These are phyloP conservation scores for Candolleomyces efflorescens DNA, from an alignment of 768 basidiomycete genomes.

Conservation along the genomic window DNA sequence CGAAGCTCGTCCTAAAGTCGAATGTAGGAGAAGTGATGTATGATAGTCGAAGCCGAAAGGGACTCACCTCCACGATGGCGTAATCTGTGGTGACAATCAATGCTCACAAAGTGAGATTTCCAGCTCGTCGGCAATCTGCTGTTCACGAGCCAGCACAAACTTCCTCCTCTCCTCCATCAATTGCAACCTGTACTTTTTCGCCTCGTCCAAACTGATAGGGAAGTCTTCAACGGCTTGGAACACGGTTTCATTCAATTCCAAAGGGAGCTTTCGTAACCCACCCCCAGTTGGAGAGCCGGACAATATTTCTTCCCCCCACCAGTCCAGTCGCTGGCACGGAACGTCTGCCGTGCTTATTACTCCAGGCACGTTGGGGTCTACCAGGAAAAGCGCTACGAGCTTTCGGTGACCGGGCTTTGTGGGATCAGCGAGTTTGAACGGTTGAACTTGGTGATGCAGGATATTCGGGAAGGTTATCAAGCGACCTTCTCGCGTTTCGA, in stretches of 20 bases:
- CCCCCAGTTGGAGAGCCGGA: constrained; percentile 22
- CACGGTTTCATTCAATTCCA: not conserved
- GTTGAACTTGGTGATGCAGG: constrained; percentile 29
- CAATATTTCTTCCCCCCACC: constrained; percentile 9
- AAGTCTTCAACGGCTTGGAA: not conserved
- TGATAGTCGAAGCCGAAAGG: not conserved
- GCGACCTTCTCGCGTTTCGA: constrained; percentile 23
- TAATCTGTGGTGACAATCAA: not conserved
- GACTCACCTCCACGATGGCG: too few species aligned
- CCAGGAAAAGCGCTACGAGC: constrained; percentile 35
- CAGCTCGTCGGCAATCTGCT: not conserved
- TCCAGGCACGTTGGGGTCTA: constrained; percentile 20
- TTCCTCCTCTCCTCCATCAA: not conserved
- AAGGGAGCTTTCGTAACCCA: not conserved
- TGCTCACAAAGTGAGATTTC: not conserved
- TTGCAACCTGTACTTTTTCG: not conserved
- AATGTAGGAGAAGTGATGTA: not conserved
- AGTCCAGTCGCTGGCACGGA: constrained; percentile 8
- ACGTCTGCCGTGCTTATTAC: constrained; percentile 16
- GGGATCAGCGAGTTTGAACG: constrained; percentile 29
- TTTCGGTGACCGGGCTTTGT: constrained; percentile 35
- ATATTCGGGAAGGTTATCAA: constrained; percentile 31
- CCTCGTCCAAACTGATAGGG: not conserved
- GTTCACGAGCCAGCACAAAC: not conserved
- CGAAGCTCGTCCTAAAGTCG: not conserved